Percentiles rank a stretch among this genome's conserved stretches.
phyloP scores from a whole-genome alignment of 495 filamentous ascomycete genomes.

The Hyaloscypha hepaticicola region DNA sequence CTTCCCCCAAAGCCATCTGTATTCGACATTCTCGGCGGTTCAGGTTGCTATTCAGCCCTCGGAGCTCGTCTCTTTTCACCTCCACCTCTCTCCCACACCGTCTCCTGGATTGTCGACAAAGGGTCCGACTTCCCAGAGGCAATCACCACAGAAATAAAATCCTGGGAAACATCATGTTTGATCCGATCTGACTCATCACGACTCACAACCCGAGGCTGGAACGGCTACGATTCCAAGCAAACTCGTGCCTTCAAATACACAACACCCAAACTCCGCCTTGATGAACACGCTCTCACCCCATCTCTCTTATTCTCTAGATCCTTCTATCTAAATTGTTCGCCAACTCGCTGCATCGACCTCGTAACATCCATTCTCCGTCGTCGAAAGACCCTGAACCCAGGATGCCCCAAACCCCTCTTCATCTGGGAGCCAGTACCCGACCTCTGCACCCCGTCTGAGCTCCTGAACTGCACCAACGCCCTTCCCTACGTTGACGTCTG shows the following conservation, averaged over 20 bases:
- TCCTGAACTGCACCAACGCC: conserved; percentile 67
- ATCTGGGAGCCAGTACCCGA: conserved; percentile 97
- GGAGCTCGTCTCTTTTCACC: conserved; percentile 86
- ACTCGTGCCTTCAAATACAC: conserved; percentile 77
- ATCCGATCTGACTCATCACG: conserved; percentile 65
- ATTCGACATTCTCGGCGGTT: conserved; percentile 78
- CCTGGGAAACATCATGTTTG: conserved; percentile 71
- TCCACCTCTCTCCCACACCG: conserved; percentile 48
- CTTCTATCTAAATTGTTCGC: conserved; percentile 86
- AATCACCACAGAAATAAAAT: conserved; percentile 58
- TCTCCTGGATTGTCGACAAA: conserved; percentile 90
- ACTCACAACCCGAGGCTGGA: conserved; percentile 87
- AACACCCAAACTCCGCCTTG: conserved; percentile 81
- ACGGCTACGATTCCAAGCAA: conserved; percentile 64
- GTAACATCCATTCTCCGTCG: conserved; percentile 59
- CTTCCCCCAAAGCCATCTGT: conserved; percentile 58
- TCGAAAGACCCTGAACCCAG: conserved; percentile 24
- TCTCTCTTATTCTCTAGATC: conserved; percentile 65
- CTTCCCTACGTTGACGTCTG: conserved; percentile 77
- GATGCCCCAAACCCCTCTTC: conserved; percentile 59
- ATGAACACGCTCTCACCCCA: conserved; percentile 52
- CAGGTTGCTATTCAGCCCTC: conserved; percentile 79
- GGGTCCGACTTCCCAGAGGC: conserved; percentile 80
- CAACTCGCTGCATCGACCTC: conserved; percentile 72
- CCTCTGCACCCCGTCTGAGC: conserved; percentile 73